Conservation (phyloP, 2,329 filamentous ascomycete genomes). For the Penicillium brevicompactum region DNA sequence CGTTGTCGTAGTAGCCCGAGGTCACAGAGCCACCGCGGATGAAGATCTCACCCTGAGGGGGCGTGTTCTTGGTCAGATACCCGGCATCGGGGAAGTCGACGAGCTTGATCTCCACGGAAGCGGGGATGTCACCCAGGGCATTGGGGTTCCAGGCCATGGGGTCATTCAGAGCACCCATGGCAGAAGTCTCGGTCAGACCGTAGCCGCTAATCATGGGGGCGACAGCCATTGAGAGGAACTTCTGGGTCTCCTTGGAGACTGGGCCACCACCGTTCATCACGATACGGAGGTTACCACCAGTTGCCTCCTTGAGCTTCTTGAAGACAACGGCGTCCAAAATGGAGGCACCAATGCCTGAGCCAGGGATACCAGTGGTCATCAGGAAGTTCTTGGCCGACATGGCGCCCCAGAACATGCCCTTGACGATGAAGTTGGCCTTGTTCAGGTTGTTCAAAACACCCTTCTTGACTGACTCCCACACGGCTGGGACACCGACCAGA, state of each 20-base stretch:
- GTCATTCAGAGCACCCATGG: constrained; percentile 61
- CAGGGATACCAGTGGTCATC: constrained; percentile 54
- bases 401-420: constrained; percentile 75
- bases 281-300: constrained; percentile 83
- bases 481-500: constrained; percentile 90
- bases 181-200: constrained; percentile 89
- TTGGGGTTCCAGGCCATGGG: constrained; percentile 80
- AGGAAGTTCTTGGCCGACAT: constrained; percentile 64
- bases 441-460: constrained; percentile 82
- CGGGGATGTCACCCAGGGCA: constrained; percentile 76
- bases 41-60: constrained; percentile 90
- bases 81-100: constrained; percentile 88
- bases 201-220: constrained; percentile 95
- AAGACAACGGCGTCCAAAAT: constrained; percentile 84
- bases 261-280: constrained; percentile 94
- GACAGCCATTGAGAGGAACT: constrained; percentile 88
- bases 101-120: constrained; percentile 82
- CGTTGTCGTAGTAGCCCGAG: constrained; percentile 79
- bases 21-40: constrained; percentile 78
- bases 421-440: constrained; percentile 67
- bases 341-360: constrained; percentile 55
- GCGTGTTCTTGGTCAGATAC: constrained; percentile 72
- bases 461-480: constrained; percentile 98
- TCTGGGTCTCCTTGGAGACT: constrained; percentile 81
- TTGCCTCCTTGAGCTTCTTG: constrained; percentile 86